Percentiles rank a stretch among this genome's conserved stretches.
Conservation (phyloP, 495 filamentous ascomycete species). For the Parathielavia appendiculata region DNA sequence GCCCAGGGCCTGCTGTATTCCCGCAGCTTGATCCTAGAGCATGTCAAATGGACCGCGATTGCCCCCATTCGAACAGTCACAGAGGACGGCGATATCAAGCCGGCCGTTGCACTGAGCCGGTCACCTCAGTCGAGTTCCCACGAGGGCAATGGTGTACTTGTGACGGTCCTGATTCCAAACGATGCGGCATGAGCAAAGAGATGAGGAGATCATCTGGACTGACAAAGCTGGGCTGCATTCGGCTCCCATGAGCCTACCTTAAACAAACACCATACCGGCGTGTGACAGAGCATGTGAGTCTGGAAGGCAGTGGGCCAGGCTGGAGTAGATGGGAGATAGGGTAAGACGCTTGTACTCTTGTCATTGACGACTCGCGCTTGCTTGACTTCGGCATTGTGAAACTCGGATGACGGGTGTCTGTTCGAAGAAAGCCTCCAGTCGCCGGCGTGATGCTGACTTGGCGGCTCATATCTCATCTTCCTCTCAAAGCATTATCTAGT, state of each 20-base stretch:
- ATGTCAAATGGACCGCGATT: conserved; percentile 14
- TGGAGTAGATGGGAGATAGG: too few relatives aligned
- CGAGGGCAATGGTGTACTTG: conserved; percentile 23
- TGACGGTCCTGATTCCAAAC: conserved; percentile 24
- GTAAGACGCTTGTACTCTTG: too few relatives aligned
- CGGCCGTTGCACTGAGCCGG: conserved; percentile 15
- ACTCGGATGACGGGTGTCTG: too few relatives aligned
- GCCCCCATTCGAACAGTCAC: background rate
- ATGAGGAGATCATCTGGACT: conserved; percentile 27
- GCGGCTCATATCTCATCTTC: too few relatives aligned
- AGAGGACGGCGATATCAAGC: conserved; percentile 2
- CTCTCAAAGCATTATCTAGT: too few relatives aligned
- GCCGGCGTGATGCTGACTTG: too few relatives aligned
- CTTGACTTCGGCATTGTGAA: too few relatives aligned
- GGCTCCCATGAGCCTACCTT: conserved; percentile 22
- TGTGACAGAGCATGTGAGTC: conserved; percentile 17
- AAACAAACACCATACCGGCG: conserved; percentile 21
- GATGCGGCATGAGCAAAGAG: conserved; percentile 25
- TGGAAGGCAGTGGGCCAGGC: too few relatives aligned
- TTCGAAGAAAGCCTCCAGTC: too few relatives aligned
- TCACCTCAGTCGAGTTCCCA: conserved; percentile 18
- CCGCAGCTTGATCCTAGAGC: conserved; percentile 22
- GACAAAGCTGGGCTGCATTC: conserved; percentile 19
- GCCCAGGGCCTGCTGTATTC: conserved; percentile 27
- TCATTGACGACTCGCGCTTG: too few relatives aligned